Percentiles rank a stretch among this genome's conserved stretches.
phyloP scores from a whole-genome alignment of 345 rosid species.

The Euphorbia pulcherrima region DNA sequence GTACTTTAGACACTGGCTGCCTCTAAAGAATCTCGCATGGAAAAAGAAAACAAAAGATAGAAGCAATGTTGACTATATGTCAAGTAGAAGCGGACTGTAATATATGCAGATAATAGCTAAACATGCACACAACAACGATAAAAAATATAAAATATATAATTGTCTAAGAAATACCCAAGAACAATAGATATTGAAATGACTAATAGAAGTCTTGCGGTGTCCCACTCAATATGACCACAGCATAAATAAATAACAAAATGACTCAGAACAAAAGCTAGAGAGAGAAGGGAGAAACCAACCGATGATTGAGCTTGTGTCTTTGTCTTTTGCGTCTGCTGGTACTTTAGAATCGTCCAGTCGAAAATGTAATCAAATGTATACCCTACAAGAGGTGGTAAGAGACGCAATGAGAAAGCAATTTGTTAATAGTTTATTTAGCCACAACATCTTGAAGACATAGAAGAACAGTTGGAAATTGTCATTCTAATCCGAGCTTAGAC shows the following conservation, averaged over 20 bases:
- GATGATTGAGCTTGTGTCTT: conserved; percentile 22
- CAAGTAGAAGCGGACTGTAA: neutral
- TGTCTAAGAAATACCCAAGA: neutral
- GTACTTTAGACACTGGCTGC: conserved; percentile 30
- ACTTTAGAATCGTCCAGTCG: conserved; percentile 13
- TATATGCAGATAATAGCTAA: neutral
- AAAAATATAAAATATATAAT: neutral
- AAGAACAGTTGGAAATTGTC: neutral
- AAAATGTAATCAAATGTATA: conserved; percentile 6
- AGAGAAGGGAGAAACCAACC: neutral
- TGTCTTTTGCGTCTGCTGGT: conserved; percentile 21
- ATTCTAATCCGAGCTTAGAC: neutral
- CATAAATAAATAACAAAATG: neutral
- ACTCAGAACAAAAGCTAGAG: neutral
- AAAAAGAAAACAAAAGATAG: conserved; percentile 8
- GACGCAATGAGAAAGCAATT: neutral
- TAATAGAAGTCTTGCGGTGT: neutral
- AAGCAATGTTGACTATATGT: neutral
- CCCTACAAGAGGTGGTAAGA: neutral
- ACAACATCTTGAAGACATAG: neutral
- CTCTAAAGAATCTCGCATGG: conserved; percentile 21
- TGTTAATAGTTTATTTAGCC: neutral
- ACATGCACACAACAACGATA: too few relatives aligned
- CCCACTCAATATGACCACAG: neutral
- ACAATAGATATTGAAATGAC: neutral